Evolutionary conservation across 2,329 filamentous ascomycete species (phyloP), one percentile per base, ranked within the genome.

Genomic region (Trichoderma simmonsii): DNA sequence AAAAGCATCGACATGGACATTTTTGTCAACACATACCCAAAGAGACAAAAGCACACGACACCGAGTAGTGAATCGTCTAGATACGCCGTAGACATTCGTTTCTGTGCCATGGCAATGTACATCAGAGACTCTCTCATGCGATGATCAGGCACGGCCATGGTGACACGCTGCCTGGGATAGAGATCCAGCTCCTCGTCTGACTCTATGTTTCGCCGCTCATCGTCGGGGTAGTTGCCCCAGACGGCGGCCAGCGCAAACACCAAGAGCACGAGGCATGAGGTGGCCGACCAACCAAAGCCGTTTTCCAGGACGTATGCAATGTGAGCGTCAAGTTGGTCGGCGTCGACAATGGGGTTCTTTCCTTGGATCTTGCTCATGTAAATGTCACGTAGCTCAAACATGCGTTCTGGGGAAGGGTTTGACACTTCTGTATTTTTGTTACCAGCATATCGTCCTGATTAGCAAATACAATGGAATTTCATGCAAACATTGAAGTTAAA

Each of bases 51-150:
- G 7, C 63, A 66, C 15, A 66, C 63, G 28, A 66, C 63, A 6
- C 63, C 63, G 6, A 66, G 63, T 3, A 66, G 2, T 3, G 63
- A 66, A 28, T 66, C 63, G 21, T 66, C 63, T 15, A 66, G 6
- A 5, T 66, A 66, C 1, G 63, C 63, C n/a, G 63, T 66, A 21
- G 63, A 66, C 63, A 66, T 66, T 66, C 63, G 48, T 6, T 66
- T 66, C 48, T 66, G 63, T 4, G 63, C 63, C 63, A 66, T 66
- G 9, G 63, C 51, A 6, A 66, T 66, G 30, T 66, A 66, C 63
- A 66, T 66, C 6, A 66, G 15, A 4, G 63, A 66, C 48, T 66
- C 63, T 56, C 63, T 36, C 63, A 66, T 66, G 21, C 63, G 63
- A 2, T 66, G 63, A 15, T 66, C 63, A 21, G 63, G 63, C 48